phyloP scores from a whole-genome alignment of 495 filamentous ascomycete species.

The Saxispiralis lemnorum region DNA sequence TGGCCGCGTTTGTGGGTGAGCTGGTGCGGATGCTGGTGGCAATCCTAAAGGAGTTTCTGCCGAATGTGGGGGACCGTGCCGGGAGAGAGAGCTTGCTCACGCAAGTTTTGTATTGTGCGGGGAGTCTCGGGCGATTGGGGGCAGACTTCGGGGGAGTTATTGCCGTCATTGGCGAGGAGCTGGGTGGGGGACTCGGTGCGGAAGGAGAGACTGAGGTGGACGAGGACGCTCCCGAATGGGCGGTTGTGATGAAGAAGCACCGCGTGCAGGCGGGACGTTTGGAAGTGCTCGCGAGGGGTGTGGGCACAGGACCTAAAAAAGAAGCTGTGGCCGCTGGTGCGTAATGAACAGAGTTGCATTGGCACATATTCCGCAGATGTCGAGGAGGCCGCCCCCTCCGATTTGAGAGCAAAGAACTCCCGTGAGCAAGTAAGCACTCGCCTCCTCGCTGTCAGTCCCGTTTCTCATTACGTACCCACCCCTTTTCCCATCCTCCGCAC shows the following conservation, averaged over 20 bases:
- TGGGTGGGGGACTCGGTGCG: slow-evolving; percentile 24
- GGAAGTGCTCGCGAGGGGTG: slow-evolving; percentile 54
- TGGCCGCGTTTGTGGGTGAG: slow-evolving; percentile 72
- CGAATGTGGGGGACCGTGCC: slow-evolving; percentile 62
- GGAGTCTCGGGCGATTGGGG: slow-evolving; percentile 76
- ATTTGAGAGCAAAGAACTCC: too few relatives aligned
- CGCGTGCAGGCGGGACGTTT: slow-evolving; percentile 67
- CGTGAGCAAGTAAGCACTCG: too few relatives aligned
- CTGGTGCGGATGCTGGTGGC: slow-evolving; percentile 66
- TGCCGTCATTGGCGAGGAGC: slow-evolving; percentile 41
- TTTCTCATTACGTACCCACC: too few relatives aligned
- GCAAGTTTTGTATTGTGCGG: slow-evolving; percentile 88
- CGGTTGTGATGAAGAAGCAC: slow-evolving; percentile 80
- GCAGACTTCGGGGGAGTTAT: slow-evolving; percentile 85
- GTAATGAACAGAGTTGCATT: too few relatives aligned
- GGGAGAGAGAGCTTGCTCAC: slow-evolving; percentile 75
- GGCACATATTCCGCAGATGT: too few relatives aligned
- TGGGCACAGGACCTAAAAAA: slow-evolving; percentile 17
- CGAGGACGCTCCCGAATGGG: slow-evolving; percentile 52
- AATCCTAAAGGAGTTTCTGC: slow-evolving; percentile 62
- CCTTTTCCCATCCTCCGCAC: too few relatives aligned
- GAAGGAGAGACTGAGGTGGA: slow-evolving; percentile 29
- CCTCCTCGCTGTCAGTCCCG: too few relatives aligned
- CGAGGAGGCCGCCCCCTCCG: too few relatives aligned
- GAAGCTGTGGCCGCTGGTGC: not conserved